These are phyloP conservation scores for Monilinia fructicola DNA, from an alignment of 2,329 filamentous ascomycete genomes.

Conservation along the genomic window DNA sequence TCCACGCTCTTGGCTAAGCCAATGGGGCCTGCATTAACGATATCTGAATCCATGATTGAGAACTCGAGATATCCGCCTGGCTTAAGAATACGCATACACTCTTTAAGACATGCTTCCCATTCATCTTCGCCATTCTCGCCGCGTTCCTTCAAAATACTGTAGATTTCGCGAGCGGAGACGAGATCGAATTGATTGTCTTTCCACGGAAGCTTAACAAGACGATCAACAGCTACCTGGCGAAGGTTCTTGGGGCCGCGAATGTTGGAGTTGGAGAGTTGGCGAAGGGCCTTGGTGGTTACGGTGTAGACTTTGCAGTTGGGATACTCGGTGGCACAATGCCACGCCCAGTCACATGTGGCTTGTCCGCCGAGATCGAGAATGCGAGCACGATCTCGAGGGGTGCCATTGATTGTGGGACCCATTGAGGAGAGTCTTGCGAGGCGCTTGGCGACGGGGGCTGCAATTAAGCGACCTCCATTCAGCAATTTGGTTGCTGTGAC, in stretches of 20 bases:
- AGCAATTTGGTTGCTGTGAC: constrained; percentile 60
- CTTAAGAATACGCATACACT: constrained; percentile 86
- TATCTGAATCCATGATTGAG: constrained; percentile 82
- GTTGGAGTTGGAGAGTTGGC: constrained; percentile 69
- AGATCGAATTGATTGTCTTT: constrained; percentile 84
- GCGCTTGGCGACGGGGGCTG: constrained; percentile 62
- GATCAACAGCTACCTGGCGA: constrained; percentile 73
- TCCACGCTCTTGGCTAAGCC: constrained; percentile 84
- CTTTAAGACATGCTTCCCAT: constrained; percentile 79
- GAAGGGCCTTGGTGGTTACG: constrained; percentile 71
- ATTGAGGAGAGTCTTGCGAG: constrained; percentile 56
- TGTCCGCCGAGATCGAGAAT: constrained; percentile 88
- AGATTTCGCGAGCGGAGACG: constrained; percentile 83
- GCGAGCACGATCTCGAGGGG: constrained; percentile 55
- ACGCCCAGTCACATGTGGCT: constrained; percentile 88
- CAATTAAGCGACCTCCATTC: constrained; percentile 64
- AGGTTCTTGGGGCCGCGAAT: constrained; percentile 86
- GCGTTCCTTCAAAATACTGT: constrained; percentile 76
- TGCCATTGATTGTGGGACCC: constrained; percentile 47
- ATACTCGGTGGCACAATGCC: constrained; percentile 85
- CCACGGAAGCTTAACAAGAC: constrained; percentile 81
- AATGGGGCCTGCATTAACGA: constrained; percentile 78
- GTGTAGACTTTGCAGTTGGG: constrained; percentile 86
- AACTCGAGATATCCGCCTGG: constrained; percentile 93
- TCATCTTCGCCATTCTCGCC: constrained; percentile 72